Evolutionary conservation across 2,329 filamentous ascomycete species (phyloP).

Genomic region (Penicillium sclerotiorum): DNA sequence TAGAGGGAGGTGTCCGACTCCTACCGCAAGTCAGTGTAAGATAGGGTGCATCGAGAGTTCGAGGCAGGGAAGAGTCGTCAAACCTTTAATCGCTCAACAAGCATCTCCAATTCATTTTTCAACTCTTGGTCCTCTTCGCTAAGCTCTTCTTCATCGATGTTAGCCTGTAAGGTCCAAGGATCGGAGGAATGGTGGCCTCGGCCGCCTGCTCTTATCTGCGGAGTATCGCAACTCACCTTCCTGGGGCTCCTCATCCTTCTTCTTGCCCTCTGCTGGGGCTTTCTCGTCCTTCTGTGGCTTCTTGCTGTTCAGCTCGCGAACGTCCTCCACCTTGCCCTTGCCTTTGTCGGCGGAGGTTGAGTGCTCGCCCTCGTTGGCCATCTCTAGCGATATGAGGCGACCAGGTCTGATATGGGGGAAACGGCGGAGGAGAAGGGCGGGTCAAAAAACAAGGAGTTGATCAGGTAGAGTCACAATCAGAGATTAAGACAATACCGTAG

Average conservation of each 20-base stretch:
- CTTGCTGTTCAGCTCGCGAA: slow-evolving; percentile 63
- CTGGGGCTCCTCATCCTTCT: slow-evolving; percentile 70
- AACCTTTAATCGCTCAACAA: slow-evolving; percentile 92
- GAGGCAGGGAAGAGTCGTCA: slow-evolving; percentile 21
- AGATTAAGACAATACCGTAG: slow-evolving; percentile 20
- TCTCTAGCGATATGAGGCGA: slow-evolving; percentile 51
- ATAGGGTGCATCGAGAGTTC: slow-evolving; percentile 29
- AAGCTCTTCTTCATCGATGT: slow-evolving; percentile 73
- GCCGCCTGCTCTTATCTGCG: slow-evolving; percentile 13
- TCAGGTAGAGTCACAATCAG: slow-evolving; percentile 10
- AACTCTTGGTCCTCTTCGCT: slow-evolving; percentile 98
- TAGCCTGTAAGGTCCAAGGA: slow-evolving; percentile 35
- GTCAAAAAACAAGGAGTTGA: slow-evolving; percentile 5
- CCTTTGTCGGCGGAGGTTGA: slow-evolving; percentile 86
- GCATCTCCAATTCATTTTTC: slow-evolving; percentile 96
- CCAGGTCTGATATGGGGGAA: slow-evolving; percentile 22
- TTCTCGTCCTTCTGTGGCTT: slow-evolving; percentile 68
- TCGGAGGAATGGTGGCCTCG: slow-evolving; percentile 5
- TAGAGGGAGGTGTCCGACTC: slow-evolving; percentile 86
- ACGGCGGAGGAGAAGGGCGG: slow-evolving; percentile 13
- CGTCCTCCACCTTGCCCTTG: slow-evolving; percentile 84
- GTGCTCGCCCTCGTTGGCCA: slow-evolving; percentile 93
- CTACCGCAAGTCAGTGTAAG: slow-evolving; percentile 49
- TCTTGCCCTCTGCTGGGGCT: slow-evolving; percentile 67
- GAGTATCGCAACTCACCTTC: slow-evolving; percentile 52